Base-by-base conservation (phyloP, 768 basidiomycete genomes). In the Ephemerocybe angulata region DNA sequence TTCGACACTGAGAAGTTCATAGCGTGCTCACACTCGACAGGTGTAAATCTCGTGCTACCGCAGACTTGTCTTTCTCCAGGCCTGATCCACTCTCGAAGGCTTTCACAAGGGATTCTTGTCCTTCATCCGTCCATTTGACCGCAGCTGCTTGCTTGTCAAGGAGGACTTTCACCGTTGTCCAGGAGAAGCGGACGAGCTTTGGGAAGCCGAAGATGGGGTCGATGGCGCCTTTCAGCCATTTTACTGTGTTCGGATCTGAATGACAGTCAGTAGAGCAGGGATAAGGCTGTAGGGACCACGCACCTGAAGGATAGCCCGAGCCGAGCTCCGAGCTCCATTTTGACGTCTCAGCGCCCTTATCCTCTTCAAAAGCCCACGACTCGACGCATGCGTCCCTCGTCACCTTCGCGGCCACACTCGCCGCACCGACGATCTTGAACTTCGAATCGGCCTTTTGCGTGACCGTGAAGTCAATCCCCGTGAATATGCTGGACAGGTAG, bases 351-450 rank as follows among this genome's bases (percentile, higher is more conserved):
- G 66, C 60, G 2, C 68, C 64, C 10, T 65, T 64, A 28, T 71
- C 74, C 63, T 92, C 90, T 67, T 90, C 84, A 59, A 86, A 95
- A 10, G 76, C 65, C 96, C 96, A 98, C 3, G 79, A 78, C 57
- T 95, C 87, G 19, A 98, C 76, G 69, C 93, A 93, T 6, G 87
- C 84, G 64, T 98, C 96, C 53, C 96, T 78, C 0, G 95, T 98
- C 25, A 96, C 94, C 71, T 99, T 99, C 2, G 97, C 97, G 2
- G 93, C 93, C n/a, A 98, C 92, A 67, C 91, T 93, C 1, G 96
- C 97, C 5, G 97, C 97, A 21, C 93, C 88, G 56, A 99, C 97
- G 56, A 99, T 95, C 65, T 94, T 97, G 79, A 84, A 99, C 58
- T 90, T 85, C n/a, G 87, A 86, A 65, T 99, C 97, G 15, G 97